These are phyloP conservation scores for Geotrichum reessii DNA, from an alignment of 1,139 yeast species.

Conservation along the genomic window DNA sequence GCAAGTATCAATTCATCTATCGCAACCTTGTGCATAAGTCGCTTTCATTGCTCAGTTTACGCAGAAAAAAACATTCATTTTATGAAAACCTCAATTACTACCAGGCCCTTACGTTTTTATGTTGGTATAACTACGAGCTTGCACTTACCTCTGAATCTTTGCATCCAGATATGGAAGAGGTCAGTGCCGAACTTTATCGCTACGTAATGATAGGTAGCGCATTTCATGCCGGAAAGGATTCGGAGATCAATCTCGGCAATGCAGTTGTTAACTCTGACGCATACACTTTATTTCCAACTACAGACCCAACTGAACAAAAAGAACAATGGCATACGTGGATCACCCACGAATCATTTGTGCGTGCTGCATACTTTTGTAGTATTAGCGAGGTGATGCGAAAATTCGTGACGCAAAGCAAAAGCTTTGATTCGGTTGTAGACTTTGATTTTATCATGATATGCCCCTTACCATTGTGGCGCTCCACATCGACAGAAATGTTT, in stretches of 20 bases:
- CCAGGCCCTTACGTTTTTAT: constrained; percentile 6
- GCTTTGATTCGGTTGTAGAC: constrained; percentile 25
- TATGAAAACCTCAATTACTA: constrained; percentile 3
- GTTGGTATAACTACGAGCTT: constrained; percentile 8
- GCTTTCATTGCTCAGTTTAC: constrained; percentile 21
- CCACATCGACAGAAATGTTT: constrained; percentile 29
- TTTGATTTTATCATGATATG: constrained; percentile 33
- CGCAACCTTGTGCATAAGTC: constrained; percentile 14
- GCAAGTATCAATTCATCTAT: constrained; percentile 1
- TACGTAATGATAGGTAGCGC: constrained; percentile 6
- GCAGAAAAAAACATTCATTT: constrained; percentile 20
- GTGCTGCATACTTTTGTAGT: constrained; percentile 29
- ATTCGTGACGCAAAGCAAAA: constrained; percentile 22
- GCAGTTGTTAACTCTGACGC: constrained; percentile 9
- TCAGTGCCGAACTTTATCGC: background rate
- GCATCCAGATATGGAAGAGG: background rate
- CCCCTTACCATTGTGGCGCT: constrained; percentile 32
- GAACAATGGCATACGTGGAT: constrained; percentile 9
- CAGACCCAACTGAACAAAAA: background rate
- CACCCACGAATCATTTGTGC: constrained; percentile 9
- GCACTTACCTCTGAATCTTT: background rate
- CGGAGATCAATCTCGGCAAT: constrained; percentile 6
- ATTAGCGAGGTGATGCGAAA: constrained; percentile 28
- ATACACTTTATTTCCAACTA: constrained; percentile 1
- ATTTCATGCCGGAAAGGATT: background rate